Base-by-base conservation (phyloP, 1,284 basidiomycete genomes). In the Moesziomyces aphidis region DNA sequence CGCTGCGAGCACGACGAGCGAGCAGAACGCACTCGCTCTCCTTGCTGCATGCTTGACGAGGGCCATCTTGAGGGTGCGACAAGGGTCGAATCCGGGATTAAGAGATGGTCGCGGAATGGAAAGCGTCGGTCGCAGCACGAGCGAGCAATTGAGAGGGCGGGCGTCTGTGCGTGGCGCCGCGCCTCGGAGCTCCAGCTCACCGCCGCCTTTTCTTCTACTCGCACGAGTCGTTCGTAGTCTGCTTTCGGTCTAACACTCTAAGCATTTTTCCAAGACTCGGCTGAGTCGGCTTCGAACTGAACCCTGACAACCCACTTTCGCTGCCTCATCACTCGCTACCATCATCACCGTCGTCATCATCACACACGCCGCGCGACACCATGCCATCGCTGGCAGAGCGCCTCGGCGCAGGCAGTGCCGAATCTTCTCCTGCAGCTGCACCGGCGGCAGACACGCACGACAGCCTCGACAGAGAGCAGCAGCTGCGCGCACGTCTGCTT, bases 361-460 rank as follows among this genome's bases (percentile, higher is more conserved):
- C 28, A 46, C 31, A 56, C 60, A 31, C 43, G 47, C 43, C 44
- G 49, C 22, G 21, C 23, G 51, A 19, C 55, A 57, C 31, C 59
- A 68, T 70, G 67, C 43, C 67, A n/a, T 54, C 61, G 19, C 50
- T 70, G 34, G 61, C 61, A 28, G 61, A 63, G 47, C 54, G 67
- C 44, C 54, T 70, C 8, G 57, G 57, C 15, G 54, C 48, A 8
- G 57, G 28, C 9, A 54, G 61, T 22, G 45, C 46, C 45, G 23
- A 45, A 23, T 19, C 45, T 5, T 19, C 45, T 5, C 22, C 50
- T 1, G 45, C 24, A 11, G 15, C 8, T 23, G 50, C 13, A 36
- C 5, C 39, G 22, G 50, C 36, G 17, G 50, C 60, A 8, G 39
- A 42, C 6, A 23, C 47, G 11, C n/a, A 47, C n/a, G 46, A 50